Base-by-base conservation (phyloP, 768 basidiomycete genomes). In the Trametes villosa region DNA sequence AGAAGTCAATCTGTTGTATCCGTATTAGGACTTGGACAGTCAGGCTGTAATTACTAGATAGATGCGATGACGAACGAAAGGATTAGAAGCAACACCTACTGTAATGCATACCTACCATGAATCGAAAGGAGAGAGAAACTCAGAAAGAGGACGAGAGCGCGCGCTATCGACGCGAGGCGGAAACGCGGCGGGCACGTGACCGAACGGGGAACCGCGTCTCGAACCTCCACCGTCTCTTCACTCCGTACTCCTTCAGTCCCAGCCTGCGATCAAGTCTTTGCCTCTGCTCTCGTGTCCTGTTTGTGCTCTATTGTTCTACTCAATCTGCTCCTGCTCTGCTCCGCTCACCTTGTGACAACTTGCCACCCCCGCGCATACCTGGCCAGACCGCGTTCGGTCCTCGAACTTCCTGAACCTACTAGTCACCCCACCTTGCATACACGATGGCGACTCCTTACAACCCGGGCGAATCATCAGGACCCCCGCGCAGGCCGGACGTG, bases 401-500 rank as follows among this genome's bases (percentile, higher is more conserved):
- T 22, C 40, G 26, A 4, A 41, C 29, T 22, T n/a, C 46, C 7
- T 30, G 5, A 4, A 30, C 29, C 15, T 17, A 6, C 27, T n/a
- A n/a, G n/a, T 29, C 24, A 36, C 2, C 20, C 9, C 26, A 20
- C 30, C 12, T n/a, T n/a, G 1, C 42, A 38, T 22, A n/a, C 54
- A 17, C 59, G n/a, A 61, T 61, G 59, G 59, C 64, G 5, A 55
- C 59, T 20, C 56, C 64, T 0, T 61, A 60, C 64, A 65, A 57
- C 57, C 57, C 65, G 7, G 55, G 53, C 47, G 61, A 61, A 22
- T 60, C 59, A 9, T 60, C 59, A 6, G 55, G 60, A 20, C 65
- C 68, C 13, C 59, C 66, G 17, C 80, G 85, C 62, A 77, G 88
- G 70, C 92, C 92, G 58, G 92, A 94, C 70, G 70, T 89, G 62